These are phyloP conservation scores for Pichia sorboxylosa DNA, from an alignment of 1,139 yeast genomes.

Conservation along the genomic window DNA sequence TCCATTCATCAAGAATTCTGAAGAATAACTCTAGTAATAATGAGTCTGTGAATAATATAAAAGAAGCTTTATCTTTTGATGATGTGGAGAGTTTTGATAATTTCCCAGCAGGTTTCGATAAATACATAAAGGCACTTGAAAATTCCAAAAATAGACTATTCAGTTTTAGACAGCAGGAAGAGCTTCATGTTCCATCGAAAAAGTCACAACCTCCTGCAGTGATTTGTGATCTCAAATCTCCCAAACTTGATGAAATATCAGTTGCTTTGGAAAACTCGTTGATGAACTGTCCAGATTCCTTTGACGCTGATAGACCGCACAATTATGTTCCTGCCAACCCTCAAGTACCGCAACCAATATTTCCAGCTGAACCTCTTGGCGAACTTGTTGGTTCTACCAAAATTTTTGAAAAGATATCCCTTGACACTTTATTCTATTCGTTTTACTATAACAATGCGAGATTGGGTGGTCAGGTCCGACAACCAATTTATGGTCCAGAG, in stretches of 20 bases:
- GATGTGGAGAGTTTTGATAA: conserved; percentile 16
- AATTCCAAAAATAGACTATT: conserved; percentile 31
- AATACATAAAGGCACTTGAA: conserved; percentile 34
- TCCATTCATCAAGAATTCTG: conserved; percentile 7
- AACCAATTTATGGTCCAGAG: too few species aligned
- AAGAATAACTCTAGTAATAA: conserved; percentile 3
- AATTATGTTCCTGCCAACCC: conserved; percentile 72
- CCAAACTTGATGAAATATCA: conserved; percentile 45
- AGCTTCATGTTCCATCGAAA: conserved; percentile 10
- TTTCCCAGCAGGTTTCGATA: conserved; percentile 39
- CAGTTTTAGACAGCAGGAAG: conserved; percentile 10
- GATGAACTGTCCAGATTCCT: conserved; percentile 85
- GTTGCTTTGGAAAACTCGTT: conserved; percentile 62
- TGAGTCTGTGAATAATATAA: conserved; percentile 6
- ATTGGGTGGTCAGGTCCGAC: too few species aligned
- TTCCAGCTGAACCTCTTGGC: conserved; percentile 81
- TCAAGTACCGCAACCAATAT: conserved; percentile 82
- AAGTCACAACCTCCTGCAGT: conserved; percentile 12
- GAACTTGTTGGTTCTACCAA: conserved; percentile 36
- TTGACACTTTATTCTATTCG: conserved; percentile 83
- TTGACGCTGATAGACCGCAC: conserved; percentile 79
- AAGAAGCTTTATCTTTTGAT: conserved; percentile 12
- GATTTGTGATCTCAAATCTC: conserved; percentile 29
- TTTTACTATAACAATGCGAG: conserved; percentile 58
- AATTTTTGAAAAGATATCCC: conserved; percentile 62